Conservation (phyloP, 345 rosid species). For the Syzygium aromaticum region DNA sequence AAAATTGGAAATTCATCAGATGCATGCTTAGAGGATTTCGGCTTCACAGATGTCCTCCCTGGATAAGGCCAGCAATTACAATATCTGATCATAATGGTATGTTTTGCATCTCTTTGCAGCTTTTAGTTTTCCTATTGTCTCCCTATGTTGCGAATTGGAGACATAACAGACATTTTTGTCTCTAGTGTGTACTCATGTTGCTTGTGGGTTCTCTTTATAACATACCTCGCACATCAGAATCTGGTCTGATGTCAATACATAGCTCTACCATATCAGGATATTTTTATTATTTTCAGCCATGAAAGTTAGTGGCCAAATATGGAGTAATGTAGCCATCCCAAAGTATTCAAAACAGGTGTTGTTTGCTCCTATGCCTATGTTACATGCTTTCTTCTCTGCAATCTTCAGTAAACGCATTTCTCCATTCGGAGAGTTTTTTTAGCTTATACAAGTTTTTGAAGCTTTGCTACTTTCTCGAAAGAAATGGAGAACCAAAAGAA, state of each 20-base stretch:
- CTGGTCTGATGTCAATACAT: neutral
- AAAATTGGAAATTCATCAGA: slow-evolving; percentile 25
- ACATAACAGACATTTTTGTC: neutral
- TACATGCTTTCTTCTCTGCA: neutral
- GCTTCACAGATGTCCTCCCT: slow-evolving; percentile 81
- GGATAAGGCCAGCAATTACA: slow-evolving; percentile 86
- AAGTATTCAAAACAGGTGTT: neutral
- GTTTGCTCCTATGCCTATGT: neutral
- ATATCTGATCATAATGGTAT: slow-evolving; percentile 74
- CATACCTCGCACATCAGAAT: neutral
- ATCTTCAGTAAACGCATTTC: neutral
- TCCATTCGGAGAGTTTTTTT: neutral
- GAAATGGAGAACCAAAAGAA: neutral
- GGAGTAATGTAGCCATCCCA: neutral
- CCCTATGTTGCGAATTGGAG: neutral
- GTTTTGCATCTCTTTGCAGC: neutral
- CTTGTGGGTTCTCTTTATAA: neutral
- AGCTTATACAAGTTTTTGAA: neutral
- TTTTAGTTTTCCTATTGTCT: neutral
- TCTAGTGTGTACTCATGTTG: neutral
- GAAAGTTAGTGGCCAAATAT: neutral
- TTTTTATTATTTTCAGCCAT: neutral
- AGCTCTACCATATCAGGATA: neutral
- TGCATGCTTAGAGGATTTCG: slow-evolving; percentile 96
- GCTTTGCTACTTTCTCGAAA: neutral